Conservation (phyloP, 2,329 filamentous ascomycete species). For the Phaeosphaeria sp. region DNA sequence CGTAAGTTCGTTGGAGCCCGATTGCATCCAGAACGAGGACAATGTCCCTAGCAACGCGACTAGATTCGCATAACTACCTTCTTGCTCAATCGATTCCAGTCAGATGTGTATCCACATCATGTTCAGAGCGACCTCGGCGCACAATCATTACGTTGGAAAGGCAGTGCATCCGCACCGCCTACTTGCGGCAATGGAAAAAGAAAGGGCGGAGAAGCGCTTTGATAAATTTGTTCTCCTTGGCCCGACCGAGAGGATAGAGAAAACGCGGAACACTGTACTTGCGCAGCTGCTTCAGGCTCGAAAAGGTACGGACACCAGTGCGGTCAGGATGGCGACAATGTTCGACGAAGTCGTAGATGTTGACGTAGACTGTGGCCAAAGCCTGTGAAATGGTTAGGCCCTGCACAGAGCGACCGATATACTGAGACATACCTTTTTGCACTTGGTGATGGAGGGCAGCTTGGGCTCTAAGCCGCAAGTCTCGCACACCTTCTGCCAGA, state of each 20-base stretch:
- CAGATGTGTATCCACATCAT: too few relatives aligned
- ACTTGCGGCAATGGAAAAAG: background rate
- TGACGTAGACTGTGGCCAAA: conserved; percentile 15
- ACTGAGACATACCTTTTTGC: conserved; percentile 25
- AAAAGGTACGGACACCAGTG: conserved; percentile 1
- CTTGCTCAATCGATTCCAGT: too few relatives aligned
- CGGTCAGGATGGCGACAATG: conserved; percentile 12
- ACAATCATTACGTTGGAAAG: too few relatives aligned
- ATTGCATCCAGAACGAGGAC: too few relatives aligned
- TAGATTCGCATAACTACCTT: too few relatives aligned
- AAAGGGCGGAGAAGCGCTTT: conserved; percentile 14
- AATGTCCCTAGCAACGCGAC: too few relatives aligned
- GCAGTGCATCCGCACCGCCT: too few relatives aligned
- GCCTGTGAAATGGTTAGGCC: conserved; percentile 5
- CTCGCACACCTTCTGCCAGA: conserved; percentile 30
- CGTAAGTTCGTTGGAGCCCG: too few relatives aligned
- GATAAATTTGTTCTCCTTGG: conserved; percentile 21
- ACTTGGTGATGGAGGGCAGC: conserved; percentile 27
- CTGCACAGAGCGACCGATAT: background rate
- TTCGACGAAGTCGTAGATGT: conserved; percentile 22
- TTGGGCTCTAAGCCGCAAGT: conserved; percentile 17
- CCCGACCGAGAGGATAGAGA: conserved; percentile 9
- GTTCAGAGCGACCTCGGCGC: too few relatives aligned
- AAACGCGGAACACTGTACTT: conserved; percentile 10
- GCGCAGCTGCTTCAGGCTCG: conserved; percentile 6